Evolutionary conservation across 106 monocot species (phyloP).

Genomic region (Dendrobium huoshanense): DNA sequence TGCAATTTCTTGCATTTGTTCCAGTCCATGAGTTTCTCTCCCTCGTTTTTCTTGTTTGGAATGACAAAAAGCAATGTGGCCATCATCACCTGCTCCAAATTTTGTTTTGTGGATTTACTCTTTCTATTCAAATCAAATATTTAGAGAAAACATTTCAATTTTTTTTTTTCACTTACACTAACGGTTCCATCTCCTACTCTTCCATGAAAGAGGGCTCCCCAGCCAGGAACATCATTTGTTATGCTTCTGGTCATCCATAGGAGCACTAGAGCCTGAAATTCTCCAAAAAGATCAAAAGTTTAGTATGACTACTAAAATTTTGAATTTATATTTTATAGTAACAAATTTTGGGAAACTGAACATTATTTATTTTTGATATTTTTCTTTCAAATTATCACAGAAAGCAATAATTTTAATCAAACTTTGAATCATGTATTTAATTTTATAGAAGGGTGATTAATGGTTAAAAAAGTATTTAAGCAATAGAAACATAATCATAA

Average conservation of each 20-base stretch:
- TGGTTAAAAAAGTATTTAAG: no score
- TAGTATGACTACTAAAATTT: no score
- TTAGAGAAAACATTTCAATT: neutral
- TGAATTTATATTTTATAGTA: no score
- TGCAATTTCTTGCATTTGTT: constrained; percentile 89
- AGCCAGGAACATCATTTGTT: constrained; percentile 78
- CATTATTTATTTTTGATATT: neutral
- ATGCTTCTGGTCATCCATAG: constrained; percentile 94
- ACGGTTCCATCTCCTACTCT: constrained; percentile 82
- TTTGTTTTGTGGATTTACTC: neutral
- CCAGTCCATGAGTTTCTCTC: constrained; percentile 99
- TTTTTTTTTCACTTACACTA: constrained; percentile 55
- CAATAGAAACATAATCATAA: no score
- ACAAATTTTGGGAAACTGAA: no score
- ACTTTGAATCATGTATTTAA: no score
- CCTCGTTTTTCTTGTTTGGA: constrained; percentile 63
- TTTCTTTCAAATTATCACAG: no score
- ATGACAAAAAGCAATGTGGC: constrained; percentile 88
- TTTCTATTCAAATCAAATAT: neutral
- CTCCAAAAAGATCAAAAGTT: neutral
- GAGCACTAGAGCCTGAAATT: constrained; percentile 62
- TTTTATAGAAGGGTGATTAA: no score
- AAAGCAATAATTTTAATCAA: no score
- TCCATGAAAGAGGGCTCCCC: constrained; percentile 71
- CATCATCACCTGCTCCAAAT: constrained; percentile 69